Evolutionary conservation across 2,329 filamentous ascomycete genomes (phyloP).

Genomic region (Aspergillus ibericus): DNA sequence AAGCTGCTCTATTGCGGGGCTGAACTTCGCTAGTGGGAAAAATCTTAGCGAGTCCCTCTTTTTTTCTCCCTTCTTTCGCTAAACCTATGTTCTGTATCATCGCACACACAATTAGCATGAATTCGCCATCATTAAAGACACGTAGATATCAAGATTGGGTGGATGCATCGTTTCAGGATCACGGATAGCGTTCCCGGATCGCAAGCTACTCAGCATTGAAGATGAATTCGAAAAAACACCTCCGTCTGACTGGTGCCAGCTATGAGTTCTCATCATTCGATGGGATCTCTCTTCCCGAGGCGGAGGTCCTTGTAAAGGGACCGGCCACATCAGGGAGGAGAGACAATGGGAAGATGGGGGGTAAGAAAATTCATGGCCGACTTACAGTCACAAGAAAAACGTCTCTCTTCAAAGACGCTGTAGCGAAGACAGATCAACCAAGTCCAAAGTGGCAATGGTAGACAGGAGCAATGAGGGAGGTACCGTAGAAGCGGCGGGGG

Average conservation of each 20-base stretch:
- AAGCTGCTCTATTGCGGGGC: conserved; percentile 8
- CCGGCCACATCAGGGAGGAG: background rate
- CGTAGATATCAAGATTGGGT: conserved; percentile 4
- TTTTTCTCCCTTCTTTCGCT: conserved; percentile 10
- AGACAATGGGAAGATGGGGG: conserved; percentile 1
- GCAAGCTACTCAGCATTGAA: conserved; percentile 62
- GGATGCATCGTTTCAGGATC: conserved; percentile 30
- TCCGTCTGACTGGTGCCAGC: conserved; percentile 69
- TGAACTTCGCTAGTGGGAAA: conserved; percentile 7
- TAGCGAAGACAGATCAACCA: conserved; percentile 24
- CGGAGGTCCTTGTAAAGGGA: conserved; percentile 11
- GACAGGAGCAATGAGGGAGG: conserved; percentile 13
- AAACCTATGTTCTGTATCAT: conserved; percentile 42
- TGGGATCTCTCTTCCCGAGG: conserved; percentile 9
- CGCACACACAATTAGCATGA: conserved; percentile 22
- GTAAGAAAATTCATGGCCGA: conserved; percentile 5
- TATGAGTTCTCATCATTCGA: conserved; percentile 58
- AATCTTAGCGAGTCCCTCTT: conserved; percentile 1
- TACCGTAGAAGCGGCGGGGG: conserved; percentile 14
- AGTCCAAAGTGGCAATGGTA: conserved; percentile 13
- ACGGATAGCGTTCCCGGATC: conserved; percentile 46
- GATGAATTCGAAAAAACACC: conserved; percentile 58
- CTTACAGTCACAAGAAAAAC: conserved; percentile 23
- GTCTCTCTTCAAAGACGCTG: conserved; percentile 16
- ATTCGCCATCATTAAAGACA: conserved; percentile 3